Base-by-base conservation (phyloP, 169 alveolate species). In the Plasmodium blacklocki region DNA sequence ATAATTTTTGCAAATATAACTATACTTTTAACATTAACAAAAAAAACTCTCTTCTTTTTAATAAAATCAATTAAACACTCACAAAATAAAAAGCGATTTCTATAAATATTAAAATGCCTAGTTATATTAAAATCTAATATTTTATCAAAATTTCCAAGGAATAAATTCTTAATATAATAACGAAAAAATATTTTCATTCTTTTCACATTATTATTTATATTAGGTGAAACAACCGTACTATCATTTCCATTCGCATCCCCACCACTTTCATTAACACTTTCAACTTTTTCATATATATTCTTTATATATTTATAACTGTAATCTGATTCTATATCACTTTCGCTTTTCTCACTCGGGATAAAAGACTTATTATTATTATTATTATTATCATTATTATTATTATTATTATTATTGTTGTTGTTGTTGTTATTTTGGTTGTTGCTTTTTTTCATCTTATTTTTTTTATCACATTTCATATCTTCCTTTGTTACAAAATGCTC, bases 1-100 rank as follows among this genome's bases (percentile, higher is more conserved):
- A 78, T 78, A 14, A 78, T 67, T 78, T 70, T 78, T 78, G 89
- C 76, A 78, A 78, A 66, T 50, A 78, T 64, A 49, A 66, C 43
- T 49, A 78, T 78, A 19, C 45, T 45, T 23, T 63, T 64, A 29
- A 64, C 54, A 64, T 64, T 12, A 21, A 26, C 54, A 49, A 78
- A 50, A 50, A 43, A 21, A 5, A 67, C 64, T 26, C 52, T 52
- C 68, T 59, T 59, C 58, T 78, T 67, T 58, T 78, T 78, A 66
- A 78, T 70, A 26, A 47, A 78, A 23, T 67, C n/a, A 47, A 78
- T 58, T n/a, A 78, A 47, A 50, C 89, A 78, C 26, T 78, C 89
- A 29, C 89, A 78, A 78, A 78, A 78, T 64, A 78, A 21, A 14
- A 78, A 21, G 12, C 89, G 29, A 66, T 78, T 58, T 29, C 67